These are phyloP conservation scores for Paspalum notatum DNA, from an alignment of 176 grass and related monocot species.

Conservation along the genomic window DNA sequence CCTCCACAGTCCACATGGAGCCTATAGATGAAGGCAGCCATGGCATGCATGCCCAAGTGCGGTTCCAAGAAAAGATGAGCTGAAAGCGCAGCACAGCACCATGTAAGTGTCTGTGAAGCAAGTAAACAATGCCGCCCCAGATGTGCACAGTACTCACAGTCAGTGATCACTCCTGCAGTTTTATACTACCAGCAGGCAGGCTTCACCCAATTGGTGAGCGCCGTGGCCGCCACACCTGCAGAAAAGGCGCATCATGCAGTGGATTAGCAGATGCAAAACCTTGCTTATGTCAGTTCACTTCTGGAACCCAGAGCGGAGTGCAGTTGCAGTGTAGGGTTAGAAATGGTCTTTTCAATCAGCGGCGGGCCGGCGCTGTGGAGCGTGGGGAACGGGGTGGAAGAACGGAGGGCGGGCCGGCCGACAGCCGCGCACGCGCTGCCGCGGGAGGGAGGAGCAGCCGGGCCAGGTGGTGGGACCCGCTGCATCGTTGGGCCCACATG, in stretches of 20 bases:
- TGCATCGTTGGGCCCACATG: slow-evolving; percentile 31
- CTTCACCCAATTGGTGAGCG: neutral
- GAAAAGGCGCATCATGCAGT: neutral
- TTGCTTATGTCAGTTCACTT: slow-evolving; percentile 26
- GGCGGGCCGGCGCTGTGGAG: slow-evolving; percentile 51
- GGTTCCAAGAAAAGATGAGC: slow-evolving; percentile 52
- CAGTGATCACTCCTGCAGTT: neutral
- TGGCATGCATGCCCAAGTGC: slow-evolving; percentile 20
- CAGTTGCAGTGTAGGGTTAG: neutral
- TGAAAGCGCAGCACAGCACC: slow-evolving; percentile 18
- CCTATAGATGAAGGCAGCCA: slow-evolving; percentile 1
- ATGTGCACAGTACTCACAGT: neutral
- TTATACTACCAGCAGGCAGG: neutral
- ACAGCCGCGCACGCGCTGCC: slow-evolving; percentile 62
- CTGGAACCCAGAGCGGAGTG: neutral
- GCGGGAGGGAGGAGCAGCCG: slow-evolving; percentile 34
- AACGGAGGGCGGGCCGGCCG: slow-evolving; percentile 38
- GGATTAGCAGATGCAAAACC: neutral
- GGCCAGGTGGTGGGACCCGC: slow-evolving; percentile 45
- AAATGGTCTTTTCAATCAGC: slow-evolving; percentile 44
- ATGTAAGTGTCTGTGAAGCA: slow-evolving; percentile 26
- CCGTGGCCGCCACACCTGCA: slow-evolving; percentile 8
- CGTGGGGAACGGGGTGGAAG: slow-evolving; percentile 29
- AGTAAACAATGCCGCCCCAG: slow-evolving; percentile 17
- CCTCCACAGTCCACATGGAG: neutral